These are phyloP conservation scores for Talaromyces atroroseus DNA, from an alignment of 2,329 filamentous ascomycete genomes.

Conservation along the genomic window DNA sequence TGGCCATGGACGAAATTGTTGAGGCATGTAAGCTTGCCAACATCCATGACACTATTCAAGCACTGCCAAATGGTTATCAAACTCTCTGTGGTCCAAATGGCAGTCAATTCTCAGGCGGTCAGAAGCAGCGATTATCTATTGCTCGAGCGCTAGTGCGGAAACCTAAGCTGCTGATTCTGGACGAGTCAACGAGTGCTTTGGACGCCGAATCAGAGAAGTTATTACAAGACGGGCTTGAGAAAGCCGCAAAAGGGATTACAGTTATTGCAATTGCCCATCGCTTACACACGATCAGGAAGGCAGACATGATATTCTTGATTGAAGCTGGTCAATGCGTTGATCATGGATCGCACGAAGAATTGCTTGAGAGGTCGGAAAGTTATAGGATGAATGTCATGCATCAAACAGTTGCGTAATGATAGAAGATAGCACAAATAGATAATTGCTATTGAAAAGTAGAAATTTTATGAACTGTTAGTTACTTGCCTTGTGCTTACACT, in stretches of 20 bases:
- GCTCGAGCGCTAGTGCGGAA: slow-evolving; percentile 53
- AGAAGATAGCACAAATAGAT: background rate
- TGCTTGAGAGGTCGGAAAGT: slow-evolving; percentile 45
- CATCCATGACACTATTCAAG: slow-evolving; percentile 62
- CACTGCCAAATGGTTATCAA: slow-evolving; percentile 60
- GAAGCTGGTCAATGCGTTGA: slow-evolving; percentile 47
- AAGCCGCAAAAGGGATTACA: slow-evolving; percentile 28
- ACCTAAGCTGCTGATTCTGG: slow-evolving; percentile 53
- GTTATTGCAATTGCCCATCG: slow-evolving; percentile 40
- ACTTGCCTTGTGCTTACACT: too few species aligned
- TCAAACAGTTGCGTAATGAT: slow-evolving; percentile 38
- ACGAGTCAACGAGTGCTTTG: slow-evolving; percentile 57
- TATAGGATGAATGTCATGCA: slow-evolving; percentile 48
- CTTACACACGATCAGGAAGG: slow-evolving; percentile 42
- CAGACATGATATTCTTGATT: slow-evolving; percentile 73
- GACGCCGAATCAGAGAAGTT: slow-evolving; percentile 50
- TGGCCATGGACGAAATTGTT: slow-evolving; percentile 57
- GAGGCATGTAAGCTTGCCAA: slow-evolving; percentile 63
- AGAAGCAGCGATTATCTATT: slow-evolving; percentile 55
- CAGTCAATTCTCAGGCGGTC: slow-evolving; percentile 52
- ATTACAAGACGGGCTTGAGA: slow-evolving; percentile 39
- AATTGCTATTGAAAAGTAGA: background rate
- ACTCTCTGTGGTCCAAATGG: slow-evolving; percentile 55
- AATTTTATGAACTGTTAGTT: too few species aligned
- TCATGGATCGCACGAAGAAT: slow-evolving; percentile 45